These are phyloP conservation scores for Cryphonectria nitschkei DNA, from an alignment of 2,329 filamentous ascomycete species.

Conservation along the genomic window DNA sequence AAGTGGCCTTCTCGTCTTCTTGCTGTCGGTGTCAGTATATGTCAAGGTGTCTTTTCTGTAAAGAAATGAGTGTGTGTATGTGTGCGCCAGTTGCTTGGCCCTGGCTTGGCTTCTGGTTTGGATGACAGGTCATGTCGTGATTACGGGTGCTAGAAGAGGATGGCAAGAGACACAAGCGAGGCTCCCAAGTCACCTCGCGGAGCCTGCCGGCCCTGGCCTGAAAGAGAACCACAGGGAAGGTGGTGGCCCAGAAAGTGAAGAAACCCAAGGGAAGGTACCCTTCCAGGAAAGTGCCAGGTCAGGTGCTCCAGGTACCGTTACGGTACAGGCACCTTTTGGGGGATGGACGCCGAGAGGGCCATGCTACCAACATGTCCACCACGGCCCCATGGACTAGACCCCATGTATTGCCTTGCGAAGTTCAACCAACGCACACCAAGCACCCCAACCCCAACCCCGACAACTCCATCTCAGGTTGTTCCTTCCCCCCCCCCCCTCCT, in stretches of 20 bases:
- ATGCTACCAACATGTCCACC: background rate
- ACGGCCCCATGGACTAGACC: background rate
- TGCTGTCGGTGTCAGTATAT: background rate
- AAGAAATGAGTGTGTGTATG: background rate
- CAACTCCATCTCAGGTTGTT: too few relatives aligned
- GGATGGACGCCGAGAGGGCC: background rate
- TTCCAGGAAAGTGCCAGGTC: background rate
- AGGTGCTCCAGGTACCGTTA: background rate
- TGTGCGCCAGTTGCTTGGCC: background rate
- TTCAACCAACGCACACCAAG: background rate
- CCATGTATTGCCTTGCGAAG: background rate
- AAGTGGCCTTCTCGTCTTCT: background rate
- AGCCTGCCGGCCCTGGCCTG: background rate
- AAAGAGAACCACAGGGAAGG: too few relatives aligned
- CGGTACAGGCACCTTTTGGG: background rate
- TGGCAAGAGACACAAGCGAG: background rate
- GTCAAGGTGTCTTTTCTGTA: background rate
- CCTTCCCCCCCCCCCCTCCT: background rate
- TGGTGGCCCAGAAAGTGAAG: too few relatives aligned
- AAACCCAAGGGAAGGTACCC: too few relatives aligned
- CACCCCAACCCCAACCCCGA: background rate
- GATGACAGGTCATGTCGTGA: background rate
- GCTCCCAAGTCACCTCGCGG: background rate
- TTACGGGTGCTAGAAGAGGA: background rate
- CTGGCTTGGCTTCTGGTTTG: background rate